Evolutionary conservation across 1,139 yeast genomes (phyloP).

Genomic region (Hansenula anomala): DNA sequence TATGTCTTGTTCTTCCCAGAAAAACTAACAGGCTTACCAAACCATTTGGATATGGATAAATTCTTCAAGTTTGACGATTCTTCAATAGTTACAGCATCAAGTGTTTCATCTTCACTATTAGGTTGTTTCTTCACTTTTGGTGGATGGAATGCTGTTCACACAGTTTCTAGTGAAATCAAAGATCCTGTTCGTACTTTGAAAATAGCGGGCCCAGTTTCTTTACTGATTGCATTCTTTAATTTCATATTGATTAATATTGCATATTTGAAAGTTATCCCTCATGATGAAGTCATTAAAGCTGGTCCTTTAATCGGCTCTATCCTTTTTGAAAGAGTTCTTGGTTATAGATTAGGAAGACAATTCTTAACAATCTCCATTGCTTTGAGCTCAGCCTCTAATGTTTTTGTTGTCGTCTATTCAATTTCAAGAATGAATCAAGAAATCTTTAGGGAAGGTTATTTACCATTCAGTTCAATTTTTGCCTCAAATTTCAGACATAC

Average conservation of each 20-base stretch:
- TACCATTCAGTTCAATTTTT: constrained; percentile 48
- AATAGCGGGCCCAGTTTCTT: constrained; percentile 57
- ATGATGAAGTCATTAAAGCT: constrained; percentile 45
- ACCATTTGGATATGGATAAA: constrained; percentile 31
- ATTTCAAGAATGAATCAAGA: constrained; percentile 61
- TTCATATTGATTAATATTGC: constrained; percentile 52
- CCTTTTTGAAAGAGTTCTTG: constrained; percentile 52
- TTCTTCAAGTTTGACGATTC: constrained; percentile 28
- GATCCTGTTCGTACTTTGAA: constrained; percentile 53
- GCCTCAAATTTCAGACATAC: constrained; percentile 50
- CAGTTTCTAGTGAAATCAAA: constrained; percentile 55
- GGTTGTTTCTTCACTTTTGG: constrained; percentile 57
- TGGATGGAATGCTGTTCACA: constrained; percentile 64
- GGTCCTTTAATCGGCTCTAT: constrained; percentile 58
- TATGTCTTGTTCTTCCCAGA: constrained; percentile 43
- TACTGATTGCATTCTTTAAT: constrained; percentile 43
- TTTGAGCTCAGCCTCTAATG: constrained; percentile 56
- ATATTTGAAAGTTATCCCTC: constrained; percentile 49
- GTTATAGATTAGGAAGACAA: constrained; percentile 45
- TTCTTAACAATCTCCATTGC: constrained; percentile 55
- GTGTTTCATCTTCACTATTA: constrained; percentile 51
- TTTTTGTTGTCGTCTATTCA: constrained; percentile 56
- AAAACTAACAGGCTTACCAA: constrained; percentile 36
- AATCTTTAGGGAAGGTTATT: constrained; percentile 56
- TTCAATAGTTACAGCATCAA: constrained; percentile 33